These are phyloP conservation scores for Calonectria naviculata DNA, from an alignment of 2,329 filamentous ascomycete species.

Conservation along the genomic window DNA sequence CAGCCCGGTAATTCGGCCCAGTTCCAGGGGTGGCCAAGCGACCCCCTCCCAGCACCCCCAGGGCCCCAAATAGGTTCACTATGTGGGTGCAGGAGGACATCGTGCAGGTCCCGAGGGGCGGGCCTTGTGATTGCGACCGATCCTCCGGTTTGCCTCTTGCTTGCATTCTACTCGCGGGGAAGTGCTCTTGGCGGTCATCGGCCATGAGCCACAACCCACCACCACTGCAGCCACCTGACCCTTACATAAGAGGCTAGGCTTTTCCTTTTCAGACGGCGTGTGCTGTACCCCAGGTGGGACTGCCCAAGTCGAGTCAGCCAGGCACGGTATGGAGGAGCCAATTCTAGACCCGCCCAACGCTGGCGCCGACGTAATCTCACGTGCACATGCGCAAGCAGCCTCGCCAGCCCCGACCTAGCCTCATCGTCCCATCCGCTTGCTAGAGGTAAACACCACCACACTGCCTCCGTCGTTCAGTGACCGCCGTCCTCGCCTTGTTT, in stretches of 20 bases:
- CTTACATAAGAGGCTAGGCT: conserved; percentile 7
- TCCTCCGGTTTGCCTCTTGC: neutral
- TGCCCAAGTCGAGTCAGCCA: neutral
- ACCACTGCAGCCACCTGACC: conserved; percentile 6
- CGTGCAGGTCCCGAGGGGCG: neutral
- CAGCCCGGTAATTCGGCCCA: conserved; percentile 1
- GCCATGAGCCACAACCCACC: conserved; percentile 10
- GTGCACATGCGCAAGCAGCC: conserved; percentile 26
- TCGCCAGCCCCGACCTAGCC: neutral
- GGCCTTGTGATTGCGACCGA: neutral
- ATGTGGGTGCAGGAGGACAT: neutral
- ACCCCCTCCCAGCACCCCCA: neutral
- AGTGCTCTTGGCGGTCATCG: neutral
- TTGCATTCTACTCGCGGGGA: neutral
- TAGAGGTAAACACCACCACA: conserved; percentile 7
- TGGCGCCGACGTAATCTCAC: conserved; percentile 40
- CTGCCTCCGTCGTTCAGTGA: neutral
- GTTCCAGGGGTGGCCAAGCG: neutral
- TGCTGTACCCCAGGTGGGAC: neutral
- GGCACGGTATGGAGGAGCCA: neutral
- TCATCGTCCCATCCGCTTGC: conserved; percentile 27
- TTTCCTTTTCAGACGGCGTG: neutral
- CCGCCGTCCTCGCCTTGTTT: neutral
- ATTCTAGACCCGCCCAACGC: neutral
- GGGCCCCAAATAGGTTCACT: neutral